Conservation (phyloP, 208 protist genomes). For the Trypanosoma melophagium region DNA sequence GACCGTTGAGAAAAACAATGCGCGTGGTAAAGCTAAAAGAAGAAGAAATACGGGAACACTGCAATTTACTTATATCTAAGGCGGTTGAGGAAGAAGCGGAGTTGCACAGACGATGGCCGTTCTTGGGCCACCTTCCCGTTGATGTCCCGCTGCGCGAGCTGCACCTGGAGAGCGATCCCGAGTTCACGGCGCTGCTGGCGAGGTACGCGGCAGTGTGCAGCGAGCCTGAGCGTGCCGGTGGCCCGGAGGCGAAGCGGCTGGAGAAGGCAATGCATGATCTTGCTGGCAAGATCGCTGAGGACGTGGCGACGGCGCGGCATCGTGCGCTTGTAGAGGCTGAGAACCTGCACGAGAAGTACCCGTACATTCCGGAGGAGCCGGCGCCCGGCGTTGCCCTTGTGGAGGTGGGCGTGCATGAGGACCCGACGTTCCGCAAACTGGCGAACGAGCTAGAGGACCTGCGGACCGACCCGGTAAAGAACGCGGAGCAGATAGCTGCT, state of each 20-base stretch:
- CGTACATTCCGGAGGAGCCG: conserved; percentile 49
- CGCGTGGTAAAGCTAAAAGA: conserved; percentile 44
- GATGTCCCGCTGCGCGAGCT: conserved; percentile 43
- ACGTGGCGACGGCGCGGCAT: conserved; percentile 32
- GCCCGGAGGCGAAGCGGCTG: conserved; percentile 34
- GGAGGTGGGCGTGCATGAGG: conserved; percentile 37
- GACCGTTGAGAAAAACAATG: conserved; percentile 41
- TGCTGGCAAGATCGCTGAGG: conserved; percentile 37
- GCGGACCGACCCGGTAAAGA: conserved; percentile 12
- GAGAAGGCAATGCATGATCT: conserved; percentile 45
- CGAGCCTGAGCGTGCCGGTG: conserved; percentile 26
- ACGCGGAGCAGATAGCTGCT: conserved; percentile 21
- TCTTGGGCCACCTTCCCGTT: conserved; percentile 33
- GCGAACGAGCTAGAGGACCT: conserved; percentile 39
- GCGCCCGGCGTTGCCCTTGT: conserved; percentile 34
- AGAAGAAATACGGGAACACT: conserved; percentile 41
- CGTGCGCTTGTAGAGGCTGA: conserved; percentile 32
- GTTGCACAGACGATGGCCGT: conserved; percentile 38
- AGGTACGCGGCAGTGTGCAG: conserved; percentile 38
- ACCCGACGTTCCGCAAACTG: conserved; percentile 48
- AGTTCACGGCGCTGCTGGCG: conserved; percentile 32
- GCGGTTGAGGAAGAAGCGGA: conserved; percentile 35
- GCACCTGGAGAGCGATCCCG: conserved; percentile 28
- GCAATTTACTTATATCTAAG: conserved; percentile 35
- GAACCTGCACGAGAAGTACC: conserved; percentile 38